These are phyloP conservation scores for Circinella umbellata DNA, from an alignment of 371 early-diverging fungal species.

Conservation along the genomic window DNA sequence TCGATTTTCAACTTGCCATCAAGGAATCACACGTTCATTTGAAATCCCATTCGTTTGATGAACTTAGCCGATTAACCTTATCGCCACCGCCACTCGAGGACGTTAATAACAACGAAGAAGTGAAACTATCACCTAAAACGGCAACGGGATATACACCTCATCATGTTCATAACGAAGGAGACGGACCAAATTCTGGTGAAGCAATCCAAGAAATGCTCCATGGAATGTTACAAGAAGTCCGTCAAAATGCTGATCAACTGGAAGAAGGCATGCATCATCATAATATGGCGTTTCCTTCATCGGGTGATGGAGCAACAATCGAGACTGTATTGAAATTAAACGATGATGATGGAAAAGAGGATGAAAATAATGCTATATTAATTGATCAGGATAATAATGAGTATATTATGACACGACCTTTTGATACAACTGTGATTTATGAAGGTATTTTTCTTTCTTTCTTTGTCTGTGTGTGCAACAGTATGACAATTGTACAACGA, in stretches of 20 bases:
- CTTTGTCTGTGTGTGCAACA: not conserved
- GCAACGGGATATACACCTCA: conserved; percentile 17
- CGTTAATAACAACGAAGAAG: not conserved
- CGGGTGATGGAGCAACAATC: conserved; percentile 36
- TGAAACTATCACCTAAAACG: not conserved
- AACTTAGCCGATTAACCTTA: conserved; percentile 7
- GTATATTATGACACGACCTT: conserved; percentile 58
- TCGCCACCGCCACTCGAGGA: conserved; percentile 3
- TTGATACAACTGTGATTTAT: conserved; percentile 58
- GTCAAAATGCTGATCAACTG: conserved; percentile 50
- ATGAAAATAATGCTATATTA: conserved; percentile 27
- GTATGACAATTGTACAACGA: conserved; percentile 8
- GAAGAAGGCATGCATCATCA: conserved; percentile 54
- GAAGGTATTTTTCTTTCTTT: conserved; percentile 37
- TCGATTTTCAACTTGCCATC: conserved; percentile 52
- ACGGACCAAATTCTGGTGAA: conserved; percentile 27
- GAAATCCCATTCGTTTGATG: conserved; percentile 25
- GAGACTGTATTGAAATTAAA: conserved; percentile 52
- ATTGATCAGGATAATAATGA: conserved; percentile 62
- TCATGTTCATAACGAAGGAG: conserved; percentile 23
- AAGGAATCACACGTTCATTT: conserved; percentile 43
- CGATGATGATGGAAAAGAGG: conserved; percentile 16
- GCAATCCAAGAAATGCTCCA: conserved; percentile 42
- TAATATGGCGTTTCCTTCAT: conserved; percentile 27
- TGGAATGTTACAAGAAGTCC: conserved; percentile 53